Evolutionary conservation across 2,329 filamentous ascomycete genomes (phyloP).

Genomic region (Colletotrichum sp.): DNA sequence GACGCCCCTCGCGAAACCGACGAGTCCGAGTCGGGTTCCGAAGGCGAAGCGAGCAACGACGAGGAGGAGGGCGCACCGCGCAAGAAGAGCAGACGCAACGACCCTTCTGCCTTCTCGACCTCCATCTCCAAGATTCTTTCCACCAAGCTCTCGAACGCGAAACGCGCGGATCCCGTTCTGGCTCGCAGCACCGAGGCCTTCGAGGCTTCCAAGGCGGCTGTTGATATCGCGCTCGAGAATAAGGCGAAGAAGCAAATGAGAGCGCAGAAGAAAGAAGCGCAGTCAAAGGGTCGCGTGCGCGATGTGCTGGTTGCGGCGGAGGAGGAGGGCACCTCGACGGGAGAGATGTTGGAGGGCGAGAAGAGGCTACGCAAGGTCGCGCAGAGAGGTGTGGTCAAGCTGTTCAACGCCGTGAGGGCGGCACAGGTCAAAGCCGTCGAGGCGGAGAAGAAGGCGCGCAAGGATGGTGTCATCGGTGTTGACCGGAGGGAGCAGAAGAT

Average conservation of each 20-base stretch:
- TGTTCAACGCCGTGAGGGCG: conserved; percentile 94
- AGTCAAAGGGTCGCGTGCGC: conserved; percentile 86
- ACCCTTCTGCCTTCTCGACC: conserved; percentile 87
- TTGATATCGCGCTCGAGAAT: conserved; percentile 78
- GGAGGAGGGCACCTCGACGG: conserved; percentile 47
- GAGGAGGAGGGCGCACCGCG: conserved; percentile 40
- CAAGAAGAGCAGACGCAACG: conserved; percentile 80
- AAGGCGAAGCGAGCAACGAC: conserved; percentile 27
- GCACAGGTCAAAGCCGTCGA: conserved; percentile 89
- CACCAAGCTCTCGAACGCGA: conserved; percentile 82
- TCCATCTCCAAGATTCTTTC: conserved; percentile 92
- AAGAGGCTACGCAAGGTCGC: conserved; percentile 83
- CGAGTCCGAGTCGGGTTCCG: conserved; percentile 35
- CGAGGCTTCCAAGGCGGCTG: conserved; percentile 72
- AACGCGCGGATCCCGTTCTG: conserved; percentile 88
- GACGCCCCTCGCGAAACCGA: conserved; percentile 23
- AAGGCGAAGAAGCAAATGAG: conserved; percentile 81
- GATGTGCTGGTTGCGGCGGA: conserved; percentile 75
- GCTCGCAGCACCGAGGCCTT: conserved; percentile 79
- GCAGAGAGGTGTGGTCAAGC: conserved; percentile 90
- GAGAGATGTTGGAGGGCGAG: conserved; percentile 71
- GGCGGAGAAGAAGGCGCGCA: conserved; percentile 71
- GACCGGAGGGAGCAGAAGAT: conserved; percentile 83
- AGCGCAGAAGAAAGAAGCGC: conserved; percentile 76
- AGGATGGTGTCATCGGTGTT: conserved; percentile 78